These are phyloP conservation scores for Neospora caninum DNA, from an alignment of 169 alveolate genomes.

Conservation along the genomic window DNA sequence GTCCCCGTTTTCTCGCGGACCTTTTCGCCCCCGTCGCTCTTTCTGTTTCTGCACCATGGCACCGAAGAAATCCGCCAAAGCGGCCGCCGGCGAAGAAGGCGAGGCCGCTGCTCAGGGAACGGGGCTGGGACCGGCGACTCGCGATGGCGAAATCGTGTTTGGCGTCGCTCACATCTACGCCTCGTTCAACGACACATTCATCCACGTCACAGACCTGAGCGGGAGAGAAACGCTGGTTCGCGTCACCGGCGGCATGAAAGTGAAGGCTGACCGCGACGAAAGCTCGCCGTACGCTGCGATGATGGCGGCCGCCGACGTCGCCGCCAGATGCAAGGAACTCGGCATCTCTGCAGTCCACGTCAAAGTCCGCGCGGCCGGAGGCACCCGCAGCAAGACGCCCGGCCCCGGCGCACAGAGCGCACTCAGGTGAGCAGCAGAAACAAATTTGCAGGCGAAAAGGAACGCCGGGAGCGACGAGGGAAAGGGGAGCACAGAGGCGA, in stretches of 20 bases:
- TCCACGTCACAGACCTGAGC: slow-evolving; percentile 99
- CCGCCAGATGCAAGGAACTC: slow-evolving; percentile 95
- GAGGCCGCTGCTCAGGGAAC: slow-evolving; percentile 65
- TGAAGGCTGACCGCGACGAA: slow-evolving; percentile 99
- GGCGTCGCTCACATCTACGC: slow-evolving; percentile 99
- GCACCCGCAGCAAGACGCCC: slow-evolving; percentile 97
- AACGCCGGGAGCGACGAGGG: no score
- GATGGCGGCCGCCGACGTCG: slow-evolving; percentile 99
- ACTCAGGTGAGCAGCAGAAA: slow-evolving; percentile 74
- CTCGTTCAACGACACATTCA: slow-evolving; percentile 99
- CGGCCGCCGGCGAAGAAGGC: slow-evolving; percentile 56
- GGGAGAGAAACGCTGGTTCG: slow-evolving; percentile 99
- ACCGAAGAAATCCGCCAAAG: slow-evolving; percentile 25
- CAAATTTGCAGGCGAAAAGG: not conserved
- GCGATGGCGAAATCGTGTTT: slow-evolving; percentile 94
- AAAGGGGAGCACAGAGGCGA: no score
- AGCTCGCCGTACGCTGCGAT: slow-evolving; percentile 99
- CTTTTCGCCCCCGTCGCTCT: not conserved
- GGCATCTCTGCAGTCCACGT: slow-evolving; percentile 99
- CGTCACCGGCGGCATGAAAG: slow-evolving; percentile 99
- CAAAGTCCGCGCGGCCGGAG: slow-evolving; percentile 98
- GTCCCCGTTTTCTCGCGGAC: not conserved
- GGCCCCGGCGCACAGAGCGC: slow-evolving; percentile 99
- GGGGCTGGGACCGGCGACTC: slow-evolving; percentile 84
- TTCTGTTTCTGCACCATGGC: not conserved